Percentiles rank a stretch among this genome's conserved stretches.
These are phyloP conservation scores for Nannochloropsis gaditana DNA, from an alignment of 108 stramenopile species.

Conservation along the genomic window DNA sequence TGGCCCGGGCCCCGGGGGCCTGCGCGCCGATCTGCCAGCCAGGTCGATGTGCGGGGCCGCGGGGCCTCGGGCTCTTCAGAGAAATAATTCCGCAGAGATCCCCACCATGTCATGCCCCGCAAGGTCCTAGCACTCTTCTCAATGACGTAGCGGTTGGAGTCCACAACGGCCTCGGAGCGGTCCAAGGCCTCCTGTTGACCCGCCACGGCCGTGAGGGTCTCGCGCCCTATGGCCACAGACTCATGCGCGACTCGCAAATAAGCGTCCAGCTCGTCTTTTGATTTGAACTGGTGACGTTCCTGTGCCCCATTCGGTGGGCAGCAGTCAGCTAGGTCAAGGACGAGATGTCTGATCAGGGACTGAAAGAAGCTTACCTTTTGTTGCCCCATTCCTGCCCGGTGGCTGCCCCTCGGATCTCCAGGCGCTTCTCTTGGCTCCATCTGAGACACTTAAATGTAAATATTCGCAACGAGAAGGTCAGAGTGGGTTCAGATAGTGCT, in stretches of 20 bases:
- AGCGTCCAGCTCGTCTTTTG: neutral
- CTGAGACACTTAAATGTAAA: no score
- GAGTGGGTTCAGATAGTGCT: no score
- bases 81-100: neutral
- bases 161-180: neutral
- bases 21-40: neutral
- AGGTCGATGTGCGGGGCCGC: neutral
- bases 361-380: no score
- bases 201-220: conserved; percentile 11
- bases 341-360: no score
- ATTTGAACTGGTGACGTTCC: neutral
- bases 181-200: neutral
- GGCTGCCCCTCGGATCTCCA: no score
- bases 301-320: neutral
- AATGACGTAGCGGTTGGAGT: neutral
- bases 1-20: neutral
- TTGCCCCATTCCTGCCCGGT: no score
- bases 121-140: neutral
- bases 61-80: neutral
- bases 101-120: conserved; percentile 19
- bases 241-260: neutral
- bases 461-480: no score
- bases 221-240: neutral
- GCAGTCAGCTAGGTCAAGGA: no score
- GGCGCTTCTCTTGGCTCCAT: no score